Percentiles rank a stretch among this genome's conserved stretches.
Conservation (phyloP, 2,329 filamentous ascomycete species). For the Calonectria multiphialidica region DNA sequence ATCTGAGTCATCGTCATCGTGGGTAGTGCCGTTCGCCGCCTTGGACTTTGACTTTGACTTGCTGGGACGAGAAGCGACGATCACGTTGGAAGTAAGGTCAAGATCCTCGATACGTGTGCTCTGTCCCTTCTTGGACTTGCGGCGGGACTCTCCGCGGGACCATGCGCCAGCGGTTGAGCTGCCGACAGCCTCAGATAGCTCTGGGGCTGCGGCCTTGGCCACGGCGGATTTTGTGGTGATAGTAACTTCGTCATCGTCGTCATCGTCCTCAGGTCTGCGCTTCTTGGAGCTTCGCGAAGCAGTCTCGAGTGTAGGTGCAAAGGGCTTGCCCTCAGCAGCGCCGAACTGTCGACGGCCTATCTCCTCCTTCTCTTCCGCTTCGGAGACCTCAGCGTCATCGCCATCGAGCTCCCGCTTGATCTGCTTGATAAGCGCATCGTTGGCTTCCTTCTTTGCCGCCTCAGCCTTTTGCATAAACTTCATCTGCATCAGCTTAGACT, state of each 20-base stretch:
- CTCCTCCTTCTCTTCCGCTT: slow-evolving; percentile 66
- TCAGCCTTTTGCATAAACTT: slow-evolving; percentile 96
- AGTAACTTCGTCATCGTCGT: slow-evolving; percentile 43
- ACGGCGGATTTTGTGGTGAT: slow-evolving; percentile 42
- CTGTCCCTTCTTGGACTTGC: slow-evolving; percentile 53
- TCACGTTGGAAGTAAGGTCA: slow-evolving; percentile 53
- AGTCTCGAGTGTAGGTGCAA: slow-evolving; percentile 47
- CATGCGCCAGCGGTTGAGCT: slow-evolving; percentile 54
- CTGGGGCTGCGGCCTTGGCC: slow-evolving; percentile 11
- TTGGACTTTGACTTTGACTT: slow-evolving; percentile 46
- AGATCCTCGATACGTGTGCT: slow-evolving; percentile 51
- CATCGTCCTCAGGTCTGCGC: slow-evolving; percentile 41
- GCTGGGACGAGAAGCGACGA: slow-evolving; percentile 45
- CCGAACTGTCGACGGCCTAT: slow-evolving; percentile 81
- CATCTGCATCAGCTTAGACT: slow-evolving; percentile 82
- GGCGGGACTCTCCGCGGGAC: slow-evolving; percentile 53
- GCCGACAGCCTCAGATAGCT: slow-evolving; percentile 30
- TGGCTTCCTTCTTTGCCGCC: slow-evolving; percentile 79
- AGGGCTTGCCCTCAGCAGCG: slow-evolving; percentile 52
- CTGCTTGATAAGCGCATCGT: slow-evolving; percentile 80
- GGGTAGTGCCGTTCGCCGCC: slow-evolving; percentile 25
- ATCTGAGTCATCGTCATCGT: slow-evolving; percentile 49
- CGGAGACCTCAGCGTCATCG: slow-evolving; percentile 61
- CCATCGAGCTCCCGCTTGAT: slow-evolving; percentile 81
- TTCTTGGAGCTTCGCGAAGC: slow-evolving; percentile 46